Evolutionary conservation across 352 stramenopile genomes (phyloP).

Genomic region (Phytophthora hybrid): DNA sequence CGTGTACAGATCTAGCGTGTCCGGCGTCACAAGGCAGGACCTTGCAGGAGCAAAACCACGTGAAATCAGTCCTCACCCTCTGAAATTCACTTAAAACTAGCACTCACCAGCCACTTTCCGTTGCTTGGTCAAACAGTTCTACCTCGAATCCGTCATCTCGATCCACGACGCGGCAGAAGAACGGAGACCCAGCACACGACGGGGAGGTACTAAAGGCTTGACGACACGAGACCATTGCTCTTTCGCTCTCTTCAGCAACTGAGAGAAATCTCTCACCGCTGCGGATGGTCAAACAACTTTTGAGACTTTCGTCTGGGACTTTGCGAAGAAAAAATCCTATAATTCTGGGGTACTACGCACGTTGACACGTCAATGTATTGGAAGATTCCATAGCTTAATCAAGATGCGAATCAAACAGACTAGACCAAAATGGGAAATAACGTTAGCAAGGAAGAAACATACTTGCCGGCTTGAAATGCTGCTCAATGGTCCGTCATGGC

Average conservation of each 20-base stretch:
- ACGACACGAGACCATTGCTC: conserved; percentile 6
- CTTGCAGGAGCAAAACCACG: neutral
- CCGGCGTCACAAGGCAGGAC: conserved; percentile 4
- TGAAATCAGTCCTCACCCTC: neutral
- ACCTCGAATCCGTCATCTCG: conserved; percentile 17
- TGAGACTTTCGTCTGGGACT: neutral
- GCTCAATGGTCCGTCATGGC: neutral
- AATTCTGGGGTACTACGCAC: too few species aligned
- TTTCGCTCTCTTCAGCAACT: neutral
- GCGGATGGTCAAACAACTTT: neutral
- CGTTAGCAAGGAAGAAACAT: too few species aligned
- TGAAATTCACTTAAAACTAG: neutral
- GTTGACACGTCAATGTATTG: too few species aligned
- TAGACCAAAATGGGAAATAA: too few species aligned
- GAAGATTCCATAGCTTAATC: too few species aligned
- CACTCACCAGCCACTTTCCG: conserved; percentile 13
- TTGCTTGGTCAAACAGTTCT: conserved; percentile 11
- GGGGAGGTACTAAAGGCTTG: conserved; percentile 12
- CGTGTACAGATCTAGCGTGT: conserved; percentile 1
- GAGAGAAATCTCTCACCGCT: neutral
- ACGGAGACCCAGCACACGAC: neutral
- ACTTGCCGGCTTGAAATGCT: neutral
- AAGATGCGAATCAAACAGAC: too few species aligned
- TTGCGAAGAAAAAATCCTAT: neutral
- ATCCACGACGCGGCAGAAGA: conserved; percentile 14